phyloP scores from a whole-genome alignment of 805 yeast genomes.

The Suhomyces emberorum region DNA sequence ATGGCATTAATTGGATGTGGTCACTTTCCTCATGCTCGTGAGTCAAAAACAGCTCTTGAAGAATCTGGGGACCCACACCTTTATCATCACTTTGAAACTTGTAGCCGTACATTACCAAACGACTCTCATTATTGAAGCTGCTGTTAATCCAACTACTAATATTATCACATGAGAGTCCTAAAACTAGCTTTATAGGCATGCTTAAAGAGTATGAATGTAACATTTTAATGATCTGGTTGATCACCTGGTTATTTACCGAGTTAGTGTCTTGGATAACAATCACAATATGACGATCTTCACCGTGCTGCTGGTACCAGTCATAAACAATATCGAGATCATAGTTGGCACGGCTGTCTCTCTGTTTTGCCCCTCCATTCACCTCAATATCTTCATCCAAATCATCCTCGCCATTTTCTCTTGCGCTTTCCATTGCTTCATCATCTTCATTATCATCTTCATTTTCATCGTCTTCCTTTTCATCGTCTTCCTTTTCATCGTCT shows the following conservation, averaged over 20 bases:
- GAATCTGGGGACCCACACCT: constrained; percentile 30
- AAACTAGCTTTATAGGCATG: constrained; percentile 32
- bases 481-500: constrained; percentile 9
- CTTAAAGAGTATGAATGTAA: constrained; percentile 22
- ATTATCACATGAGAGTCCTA: constrained; percentile 35
- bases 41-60: constrained; percentile 29
- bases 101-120: constrained; percentile 25
- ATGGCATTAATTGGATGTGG: constrained; percentile 16
- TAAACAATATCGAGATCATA: constrained; percentile 36
- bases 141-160: constrained; percentile 36
- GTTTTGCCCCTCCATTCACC: constrained; percentile 9
- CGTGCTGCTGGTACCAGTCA: constrained; percentile 24
- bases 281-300: constrained; percentile 15
- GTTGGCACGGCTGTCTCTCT: constrained; percentile 19
- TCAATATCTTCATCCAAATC: constrained; percentile 5
- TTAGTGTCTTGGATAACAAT: constrained; percentile 38
- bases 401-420: constrained; percentile 11
- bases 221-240: constrained; percentile 34
- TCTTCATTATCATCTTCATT: constrained; percentile 7
- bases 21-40: constrained; percentile 14
- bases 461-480: constrained; percentile 8
- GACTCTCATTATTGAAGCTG: constrained; percentile 28
- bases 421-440: constrained; percentile 7
- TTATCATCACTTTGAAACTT: constrained; percentile 32
- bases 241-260: constrained; percentile 29